Percentiles rank a stretch among this genome's conserved stretches.
These are phyloP conservation scores for Parachlorella kessleri DNA, from an alignment of 139 green algal species.

Conservation along the genomic window DNA sequence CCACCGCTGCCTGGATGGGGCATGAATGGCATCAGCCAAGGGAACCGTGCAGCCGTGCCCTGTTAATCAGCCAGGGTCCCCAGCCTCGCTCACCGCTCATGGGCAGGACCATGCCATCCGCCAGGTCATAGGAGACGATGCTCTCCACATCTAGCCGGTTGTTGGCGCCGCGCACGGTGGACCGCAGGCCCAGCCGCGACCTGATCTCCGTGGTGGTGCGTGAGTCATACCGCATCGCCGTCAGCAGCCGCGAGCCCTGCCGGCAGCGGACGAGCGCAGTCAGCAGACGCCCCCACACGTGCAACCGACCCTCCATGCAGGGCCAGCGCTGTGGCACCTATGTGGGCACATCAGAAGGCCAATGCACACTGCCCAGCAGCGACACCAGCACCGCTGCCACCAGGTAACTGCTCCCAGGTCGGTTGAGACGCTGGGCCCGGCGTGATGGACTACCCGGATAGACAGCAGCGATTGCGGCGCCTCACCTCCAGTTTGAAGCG, in stretches of 20 bases:
- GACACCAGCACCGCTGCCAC: neutral
- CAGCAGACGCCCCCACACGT: too few relatives aligned
- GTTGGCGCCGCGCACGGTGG: conserved; percentile 64
- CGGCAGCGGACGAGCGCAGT: too few relatives aligned
- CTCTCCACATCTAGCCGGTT: conserved; percentile 78
- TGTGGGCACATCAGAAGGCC: too few relatives aligned
- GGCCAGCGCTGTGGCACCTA: too few relatives aligned
- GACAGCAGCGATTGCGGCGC: too few relatives aligned
- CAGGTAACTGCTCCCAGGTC: neutral
- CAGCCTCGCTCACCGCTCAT: conserved; percentile 8
- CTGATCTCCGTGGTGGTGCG: conserved; percentile 69
- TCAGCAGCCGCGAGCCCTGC: conserved; percentile 52
- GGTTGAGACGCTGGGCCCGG: too few relatives aligned
- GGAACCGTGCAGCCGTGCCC: too few relatives aligned
- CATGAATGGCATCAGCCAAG: too few relatives aligned
- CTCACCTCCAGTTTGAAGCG: conserved; percentile 24
- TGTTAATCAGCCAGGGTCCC: too few relatives aligned
- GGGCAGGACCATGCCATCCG: conserved; percentile 24
- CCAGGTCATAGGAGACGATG: conserved; percentile 69
- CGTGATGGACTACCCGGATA: too few relatives aligned
- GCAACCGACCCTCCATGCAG: too few relatives aligned
- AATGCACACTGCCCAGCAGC: neutral
- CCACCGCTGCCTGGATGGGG: too few relatives aligned
- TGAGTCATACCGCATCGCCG: conserved; percentile 64
- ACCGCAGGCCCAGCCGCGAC: conserved; percentile 59